Percentiles rank a stretch among this genome's conserved stretches.
These are phyloP conservation scores for Ceriops tagal DNA, from an alignment of 345 rosid species.

Conservation along the genomic window DNA sequence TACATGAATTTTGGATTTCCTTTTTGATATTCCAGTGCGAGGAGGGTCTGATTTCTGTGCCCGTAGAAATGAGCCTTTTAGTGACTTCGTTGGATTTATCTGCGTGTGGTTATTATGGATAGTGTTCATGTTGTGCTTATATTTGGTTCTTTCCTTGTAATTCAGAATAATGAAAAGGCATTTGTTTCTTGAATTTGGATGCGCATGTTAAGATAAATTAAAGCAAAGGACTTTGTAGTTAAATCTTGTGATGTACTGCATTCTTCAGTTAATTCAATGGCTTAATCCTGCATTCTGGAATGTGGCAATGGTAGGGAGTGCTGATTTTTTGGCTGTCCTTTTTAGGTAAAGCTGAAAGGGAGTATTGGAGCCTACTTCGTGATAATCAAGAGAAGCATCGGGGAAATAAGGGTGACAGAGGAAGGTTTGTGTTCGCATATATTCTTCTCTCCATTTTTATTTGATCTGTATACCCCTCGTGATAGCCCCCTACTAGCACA, in stretches of 20 bases:
- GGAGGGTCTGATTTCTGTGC: too few species aligned
- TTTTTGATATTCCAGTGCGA: too few species aligned
- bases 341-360: conserved; percentile 79
- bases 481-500: too few species aligned
- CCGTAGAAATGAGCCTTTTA: too few species aligned
- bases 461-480: neutral
- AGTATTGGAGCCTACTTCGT: conserved; percentile 69
- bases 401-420: conserved; percentile 51
- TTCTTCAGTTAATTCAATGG: too few species aligned
- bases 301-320: neutral
- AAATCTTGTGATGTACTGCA: neutral
- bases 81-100: too few species aligned
- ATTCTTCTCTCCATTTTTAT: neutral
- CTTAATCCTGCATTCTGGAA: neutral
- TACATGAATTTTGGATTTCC: too few species aligned
- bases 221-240: too few species aligned
- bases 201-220: too few species aligned
- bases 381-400: conserved; percentile 50
- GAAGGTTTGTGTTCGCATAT: conserved; percentile 50
- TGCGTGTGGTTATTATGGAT: neutral
- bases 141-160: too few species aligned
- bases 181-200: too few species aligned
- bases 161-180: too few species aligned
- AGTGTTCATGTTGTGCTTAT: neutral
- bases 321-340: conserved; percentile 3